Base-by-base conservation (phyloP, 2,329 filamentous ascomycete genomes). In the Cordyceps farinosa region DNA sequence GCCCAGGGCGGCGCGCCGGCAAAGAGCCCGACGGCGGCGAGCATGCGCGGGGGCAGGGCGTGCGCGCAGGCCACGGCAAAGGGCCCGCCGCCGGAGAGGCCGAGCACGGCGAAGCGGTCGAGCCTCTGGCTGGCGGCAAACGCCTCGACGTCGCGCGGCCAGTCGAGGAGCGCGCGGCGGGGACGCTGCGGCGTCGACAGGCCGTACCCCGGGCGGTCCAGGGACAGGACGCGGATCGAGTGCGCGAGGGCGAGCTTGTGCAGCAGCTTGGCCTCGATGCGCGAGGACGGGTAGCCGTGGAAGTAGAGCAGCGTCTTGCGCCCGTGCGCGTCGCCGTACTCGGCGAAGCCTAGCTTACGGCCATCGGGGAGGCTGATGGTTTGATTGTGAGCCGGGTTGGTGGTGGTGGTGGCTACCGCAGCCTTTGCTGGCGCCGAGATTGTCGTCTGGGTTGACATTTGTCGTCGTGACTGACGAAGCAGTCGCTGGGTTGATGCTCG, bases 131-230 rank as follows among this genome's bases (percentile, higher is more conserved):
- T 67, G 6, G 63, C 57, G 1, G 74, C 71, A 52, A 78, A 70
- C 0, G 64, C 69, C 5, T 63, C 60, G 9, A 78, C 71, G 64
- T 79, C 76, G 52, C 55, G 65, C 0, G 75, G 68, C 69, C 72
- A 77, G 67, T 77, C 73, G 15, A 71, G 48, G 17, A 78, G 66
- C 15, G 55, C 68, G 13, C 75, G 70, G 7, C 63, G 65, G 10
- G 74, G 70, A 13, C 15, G 48, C 63, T 75, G 73, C 11, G 71
- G 71, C 2, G 76, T 71, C 4, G 77, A 79, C 2, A 77, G 65
- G 7, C 78, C 79, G 38, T 76, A 77, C 7, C 79, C 79, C 1
- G 79, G 78, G 1, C 79, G 72, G 60, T 80, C 78, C 2, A 76
- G 68, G 4, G 75, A 70, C 44, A 80, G 70, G 47, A 80, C 32